phyloP scores from a whole-genome alignment of 2,329 filamentous ascomycete species.

The Lomentospora prolificans region DNA sequence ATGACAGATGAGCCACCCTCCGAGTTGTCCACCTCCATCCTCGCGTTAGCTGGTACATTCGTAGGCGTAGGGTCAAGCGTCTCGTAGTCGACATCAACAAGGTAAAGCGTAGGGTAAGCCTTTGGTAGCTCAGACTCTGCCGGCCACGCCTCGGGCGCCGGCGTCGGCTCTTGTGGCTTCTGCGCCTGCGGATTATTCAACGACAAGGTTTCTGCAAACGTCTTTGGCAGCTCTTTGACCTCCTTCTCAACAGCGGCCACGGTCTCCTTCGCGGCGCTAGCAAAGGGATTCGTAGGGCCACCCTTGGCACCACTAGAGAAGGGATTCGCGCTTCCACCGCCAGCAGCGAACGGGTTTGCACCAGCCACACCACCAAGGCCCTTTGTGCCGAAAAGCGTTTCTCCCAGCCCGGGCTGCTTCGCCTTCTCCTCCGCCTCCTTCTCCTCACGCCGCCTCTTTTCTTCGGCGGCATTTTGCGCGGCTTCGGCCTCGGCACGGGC shows the following conservation, averaged over 20 bases:
- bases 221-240: constrained; percentile 38
- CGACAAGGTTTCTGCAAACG: constrained; percentile 67
- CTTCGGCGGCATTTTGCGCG: constrained; percentile 20
- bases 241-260: constrained; percentile 16
- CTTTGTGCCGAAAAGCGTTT: constrained; percentile 60
- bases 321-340: constrained; percentile 28
- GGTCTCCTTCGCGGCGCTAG: constrained; percentile 22
- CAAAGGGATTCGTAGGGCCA: constrained; percentile 5
- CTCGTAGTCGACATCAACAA: constrained; percentile 86
- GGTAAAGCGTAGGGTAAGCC: constrained; percentile 67
- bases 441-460: constrained; percentile 22
- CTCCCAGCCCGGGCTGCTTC: constrained; percentile 43
- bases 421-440: constrained; percentile 24
- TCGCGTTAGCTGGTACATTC: constrained; percentile 39
- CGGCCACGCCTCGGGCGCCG: constrained; percentile 67
- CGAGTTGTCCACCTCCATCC: constrained; percentile 34
- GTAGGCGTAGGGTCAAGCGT: constrained; percentile 56
- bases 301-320: constrained; percentile 22
- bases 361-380: constrained; percentile 26
- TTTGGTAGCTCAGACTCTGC: constrained; percentile 49
- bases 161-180: constrained; percentile 19
- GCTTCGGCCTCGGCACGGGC: constrained; percentile 12
- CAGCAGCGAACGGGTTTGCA: constrained; percentile 52
- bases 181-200: constrained; percentile 45
- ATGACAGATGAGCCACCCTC: constrained; percentile 17